Base-by-base conservation (phyloP, 179 eudicot genomes). In the Pouteria campechiana region DNA sequence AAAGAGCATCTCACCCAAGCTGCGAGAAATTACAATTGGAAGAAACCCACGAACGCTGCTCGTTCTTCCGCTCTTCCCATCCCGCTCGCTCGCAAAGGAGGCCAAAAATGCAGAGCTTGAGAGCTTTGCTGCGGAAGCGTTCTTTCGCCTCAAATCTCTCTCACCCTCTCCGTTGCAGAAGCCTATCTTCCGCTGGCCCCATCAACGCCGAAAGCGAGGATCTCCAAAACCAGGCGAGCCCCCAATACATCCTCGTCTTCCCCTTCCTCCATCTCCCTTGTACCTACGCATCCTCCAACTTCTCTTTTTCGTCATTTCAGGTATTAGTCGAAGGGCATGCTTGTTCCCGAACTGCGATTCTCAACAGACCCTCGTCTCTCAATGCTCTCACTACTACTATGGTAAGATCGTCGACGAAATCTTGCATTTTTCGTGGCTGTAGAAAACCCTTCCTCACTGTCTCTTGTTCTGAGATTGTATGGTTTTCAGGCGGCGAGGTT, bases 291-390 rank as follows among this genome's bases (percentile, higher is more conserved):
- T 15, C 24, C 12, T 34, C 13, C 31, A 14, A 23, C 7, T 14
- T n/a, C n/a, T n/a, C n/a, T n/a, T n/a, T n/a, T n/a, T n/a, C n/a
- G n/a, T 37, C 17, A 5, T 32, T 53, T 48, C 58, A 75, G 76
- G 79, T 83, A 33, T 31, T 79, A n/a, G 89, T 76, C 18, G 68
- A 83, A 63, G 94, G 75, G 17, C 64, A 70, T n/a, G 49, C 62
- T 25, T 44, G 59, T 20, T 60, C 71, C 33, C 75, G 89, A 46
- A 79, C 77, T 13, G 85, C 82, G 32, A 57, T 83, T 58, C 85
- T 83, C 37, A 70, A 79, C 41, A 64, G 89, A 48, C 89, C 94
- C 19, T 29, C 70, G 1, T 55, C 32, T 32, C 82, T 83, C 19
- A 83, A 83, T 50, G 75, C 94, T 19, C 69, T 83, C 47, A 71